Conservation (phyloP, 352 stramenopile species). For the Pythium rhizo-oryzae region DNA sequence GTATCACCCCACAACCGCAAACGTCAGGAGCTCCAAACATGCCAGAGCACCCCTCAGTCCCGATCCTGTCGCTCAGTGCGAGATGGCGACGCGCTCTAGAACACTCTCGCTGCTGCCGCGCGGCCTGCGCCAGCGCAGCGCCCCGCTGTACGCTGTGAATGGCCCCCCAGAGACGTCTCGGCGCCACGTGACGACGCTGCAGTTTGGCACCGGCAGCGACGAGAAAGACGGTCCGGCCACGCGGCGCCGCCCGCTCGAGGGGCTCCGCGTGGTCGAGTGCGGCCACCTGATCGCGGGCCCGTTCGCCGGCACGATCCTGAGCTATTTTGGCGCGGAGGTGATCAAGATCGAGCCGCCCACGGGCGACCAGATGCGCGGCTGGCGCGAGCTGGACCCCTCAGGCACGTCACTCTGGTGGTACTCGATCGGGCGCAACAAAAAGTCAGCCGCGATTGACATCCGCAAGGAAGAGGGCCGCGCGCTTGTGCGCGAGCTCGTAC, state of each 20-base stretch:
- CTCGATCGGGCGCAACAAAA: constrained; percentile 89
- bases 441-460: constrained; percentile 83
- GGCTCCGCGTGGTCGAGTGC: constrained; percentile 78
- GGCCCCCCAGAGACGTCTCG: neutral
- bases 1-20: neutral
- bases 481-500: constrained; percentile 74
- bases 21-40: neutral
- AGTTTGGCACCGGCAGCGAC: constrained; percentile 14
- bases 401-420: constrained; percentile 90
- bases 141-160: neutral
- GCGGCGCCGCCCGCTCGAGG: constrained; percentile 55
- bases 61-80: neutral
- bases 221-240: neutral
- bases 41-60: neutral
- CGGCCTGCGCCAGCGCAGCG: neutral
- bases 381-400: constrained; percentile 69
- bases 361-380: constrained; percentile 83
- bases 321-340: constrained; percentile 90
- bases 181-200: constrained; percentile 21
- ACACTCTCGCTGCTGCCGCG: neutral
- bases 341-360: constrained; percentile 90
- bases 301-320: constrained; percentile 84
- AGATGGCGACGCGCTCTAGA: constrained; percentile 2
- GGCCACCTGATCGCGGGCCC: constrained; percentile 81
- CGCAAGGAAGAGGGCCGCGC: constrained; percentile 60